These are phyloP conservation scores for Piloderma croceum DNA, from an alignment of 768 basidiomycete genomes.

Conservation along the genomic window DNA sequence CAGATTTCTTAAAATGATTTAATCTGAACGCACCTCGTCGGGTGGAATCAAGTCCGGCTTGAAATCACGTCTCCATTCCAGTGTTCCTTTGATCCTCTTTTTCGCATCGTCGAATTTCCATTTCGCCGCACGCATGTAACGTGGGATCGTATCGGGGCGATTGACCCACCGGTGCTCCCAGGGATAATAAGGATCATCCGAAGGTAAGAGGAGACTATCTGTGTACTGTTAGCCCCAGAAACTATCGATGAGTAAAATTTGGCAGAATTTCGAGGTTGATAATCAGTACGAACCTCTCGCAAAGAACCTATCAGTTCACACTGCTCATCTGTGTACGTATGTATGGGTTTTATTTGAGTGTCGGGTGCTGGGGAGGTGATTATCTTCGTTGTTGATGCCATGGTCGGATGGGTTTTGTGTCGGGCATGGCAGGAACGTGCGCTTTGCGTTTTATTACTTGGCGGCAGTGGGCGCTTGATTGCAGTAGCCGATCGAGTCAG, in stretches of 20 bases:
- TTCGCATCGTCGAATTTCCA: constrained; percentile 77
- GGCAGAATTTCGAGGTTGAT: neutral
- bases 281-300: constrained; percentile 46
- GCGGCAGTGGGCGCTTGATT: no score
- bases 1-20: constrained; percentile 5
- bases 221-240: constrained; percentile 48
- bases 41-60: constrained; percentile 81
- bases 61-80: constrained; percentile 83
- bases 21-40: constrained; percentile 46
- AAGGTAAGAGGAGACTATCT: constrained; percentile 53
- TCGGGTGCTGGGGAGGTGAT: constrained; percentile 51
- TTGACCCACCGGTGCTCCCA: constrained; percentile 79
- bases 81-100: constrained; percentile 67
- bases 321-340: constrained; percentile 63
- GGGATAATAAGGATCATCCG: constrained; percentile 61
- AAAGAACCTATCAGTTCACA: constrained; percentile 52
- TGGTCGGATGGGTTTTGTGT: no score
- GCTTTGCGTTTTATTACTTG: no score
- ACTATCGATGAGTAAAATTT: neutral
- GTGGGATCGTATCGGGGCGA: constrained; percentile 51
- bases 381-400: constrained; percentile 41
- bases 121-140: constrained; percentile 79
- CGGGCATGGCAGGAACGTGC: no score
- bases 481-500: no score
- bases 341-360: constrained; percentile 47